Percentiles rank a stretch among this genome's conserved stretches.
Evolutionary conservation across 331 rosid genomes (phyloP).

Genomic region (Erythrophleum ivorense): DNA sequence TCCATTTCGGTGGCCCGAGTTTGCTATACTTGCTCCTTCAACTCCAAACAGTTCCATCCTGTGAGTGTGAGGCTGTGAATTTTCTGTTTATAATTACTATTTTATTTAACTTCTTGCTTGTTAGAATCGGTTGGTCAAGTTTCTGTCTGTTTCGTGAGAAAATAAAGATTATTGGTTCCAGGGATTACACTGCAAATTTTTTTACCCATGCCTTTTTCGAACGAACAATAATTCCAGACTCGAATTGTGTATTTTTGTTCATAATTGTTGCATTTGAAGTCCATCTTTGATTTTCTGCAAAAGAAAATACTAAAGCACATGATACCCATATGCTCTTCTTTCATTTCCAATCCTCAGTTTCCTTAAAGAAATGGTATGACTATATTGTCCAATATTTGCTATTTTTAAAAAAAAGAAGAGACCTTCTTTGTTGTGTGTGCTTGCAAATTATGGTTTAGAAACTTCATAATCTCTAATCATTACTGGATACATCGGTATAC

Average conservation of each 20-base stretch:
- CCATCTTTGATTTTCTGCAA: not conserved
- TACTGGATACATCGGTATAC: not conserved
- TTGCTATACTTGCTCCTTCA: not conserved
- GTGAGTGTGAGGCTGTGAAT: slow-evolving; percentile 36
- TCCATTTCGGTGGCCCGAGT: not conserved
- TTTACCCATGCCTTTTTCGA: not conserved
- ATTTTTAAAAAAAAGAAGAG: not conserved
- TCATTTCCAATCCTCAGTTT: slow-evolving; percentile 8
- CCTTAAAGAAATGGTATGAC: not conserved
- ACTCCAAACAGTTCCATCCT: not conserved
- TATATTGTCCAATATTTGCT: not conserved
- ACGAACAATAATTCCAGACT: not conserved
- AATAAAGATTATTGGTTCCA: not conserved
- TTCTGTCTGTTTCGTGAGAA: slow-evolving; percentile 26
- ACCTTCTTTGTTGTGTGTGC: not conserved
- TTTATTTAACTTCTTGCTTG: not conserved
- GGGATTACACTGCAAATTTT: not conserved
- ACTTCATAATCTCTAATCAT: slow-evolving; percentile 25
- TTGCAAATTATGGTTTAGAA: slow-evolving; percentile 28
- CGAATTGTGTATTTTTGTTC: not conserved
- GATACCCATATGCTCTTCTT: slow-evolving; percentile 14
- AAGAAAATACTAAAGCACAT: not conserved
- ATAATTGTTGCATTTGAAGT: not conserved
- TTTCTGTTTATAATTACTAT: slow-evolving; percentile 11
- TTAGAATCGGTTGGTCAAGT: slow-evolving; percentile 10